Conservation (phyloP, 2,329 filamentous ascomycete genomes). For the Aureobasidium sp. region DNA sequence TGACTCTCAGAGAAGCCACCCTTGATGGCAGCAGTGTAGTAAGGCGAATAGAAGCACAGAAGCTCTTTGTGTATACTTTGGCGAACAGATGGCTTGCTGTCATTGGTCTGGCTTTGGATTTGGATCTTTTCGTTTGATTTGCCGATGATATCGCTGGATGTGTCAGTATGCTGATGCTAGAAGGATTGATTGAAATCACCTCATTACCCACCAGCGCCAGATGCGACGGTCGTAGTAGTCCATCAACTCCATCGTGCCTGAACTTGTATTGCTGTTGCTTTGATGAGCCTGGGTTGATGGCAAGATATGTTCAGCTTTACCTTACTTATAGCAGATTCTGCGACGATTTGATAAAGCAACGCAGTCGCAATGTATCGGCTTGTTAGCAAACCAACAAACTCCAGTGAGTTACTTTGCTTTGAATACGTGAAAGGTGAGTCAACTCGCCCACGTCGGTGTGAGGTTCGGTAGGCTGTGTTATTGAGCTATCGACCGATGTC, state of each 20-base stretch:
- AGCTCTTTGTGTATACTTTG: neutral
- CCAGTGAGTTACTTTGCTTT: neutral
- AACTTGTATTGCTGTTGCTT: neutral
- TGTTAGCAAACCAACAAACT: neutral
- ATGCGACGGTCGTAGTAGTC: neutral
- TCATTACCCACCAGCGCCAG: neutral
- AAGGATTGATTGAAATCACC: neutral
- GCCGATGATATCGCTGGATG: neutral
- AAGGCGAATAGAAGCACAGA: slow-evolving; percentile 3
- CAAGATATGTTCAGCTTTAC: no score
- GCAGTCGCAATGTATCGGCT: neutral
- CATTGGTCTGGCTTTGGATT: neutral
- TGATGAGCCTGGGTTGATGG: neutral
- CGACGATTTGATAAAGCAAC: neutral
- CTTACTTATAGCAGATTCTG: neutral
- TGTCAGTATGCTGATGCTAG: neutral
- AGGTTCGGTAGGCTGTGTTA: no score
- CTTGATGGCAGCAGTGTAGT: neutral
- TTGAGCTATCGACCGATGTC: no score
- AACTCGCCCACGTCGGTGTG: neutral
- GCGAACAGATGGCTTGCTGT: neutral
- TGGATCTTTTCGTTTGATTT: neutral
- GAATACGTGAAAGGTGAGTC: neutral
- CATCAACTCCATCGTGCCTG: neutral
- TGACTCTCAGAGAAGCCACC: neutral